A percentile compares a stretch with the other conserved stretches of the same genome.
Evolutionary conservation across 2,329 filamentous ascomycete genomes (phyloP).

Genomic region (Talaromyces sp.): DNA sequence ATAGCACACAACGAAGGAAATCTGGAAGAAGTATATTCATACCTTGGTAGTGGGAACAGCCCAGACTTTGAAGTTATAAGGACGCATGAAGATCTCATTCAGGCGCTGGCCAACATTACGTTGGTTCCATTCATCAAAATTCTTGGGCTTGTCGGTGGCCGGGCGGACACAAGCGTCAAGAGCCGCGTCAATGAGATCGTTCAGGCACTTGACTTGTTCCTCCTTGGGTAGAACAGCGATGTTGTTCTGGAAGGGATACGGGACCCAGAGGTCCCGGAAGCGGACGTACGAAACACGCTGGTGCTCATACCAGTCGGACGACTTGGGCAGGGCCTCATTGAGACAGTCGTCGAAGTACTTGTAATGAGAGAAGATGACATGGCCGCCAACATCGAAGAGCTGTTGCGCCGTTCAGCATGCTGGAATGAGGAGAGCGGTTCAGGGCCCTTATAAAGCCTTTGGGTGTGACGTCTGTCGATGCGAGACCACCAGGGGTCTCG

Average conservation of each 20-base stretch:
- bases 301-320: constrained; percentile 94
- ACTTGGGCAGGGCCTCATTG: constrained; percentile 88
- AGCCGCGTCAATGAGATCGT: constrained; percentile 91
- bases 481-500: constrained; percentile 88
- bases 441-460: constrained; percentile 83
- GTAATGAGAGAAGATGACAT: constrained; percentile 99
- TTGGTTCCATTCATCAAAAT: constrained; percentile 98
- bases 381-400: constrained; percentile 97
- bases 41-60: constrained; percentile 95
- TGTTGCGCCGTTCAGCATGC: constrained; percentile 30
- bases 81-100: constrained; percentile 94
- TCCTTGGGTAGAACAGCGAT: constrained; percentile 96
- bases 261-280: constrained; percentile 92
- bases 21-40: constrained; percentile 26
- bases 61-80: constrained; percentile 99
- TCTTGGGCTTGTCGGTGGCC: constrained; percentile 81
- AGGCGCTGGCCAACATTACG: constrained; percentile 84
- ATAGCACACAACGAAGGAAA: neutral
- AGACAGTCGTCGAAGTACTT: constrained; percentile 99
- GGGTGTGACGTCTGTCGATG: constrained; percentile 86
- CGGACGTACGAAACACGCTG: constrained; percentile 98
- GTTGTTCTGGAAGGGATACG: constrained; percentile 99
- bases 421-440: neutral
- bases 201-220: constrained; percentile 87
- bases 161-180: constrained; percentile 70